Evolutionary conservation across 2,329 filamentous ascomycete species (phyloP).

Genomic region (Beauveria medogensis): DNA sequence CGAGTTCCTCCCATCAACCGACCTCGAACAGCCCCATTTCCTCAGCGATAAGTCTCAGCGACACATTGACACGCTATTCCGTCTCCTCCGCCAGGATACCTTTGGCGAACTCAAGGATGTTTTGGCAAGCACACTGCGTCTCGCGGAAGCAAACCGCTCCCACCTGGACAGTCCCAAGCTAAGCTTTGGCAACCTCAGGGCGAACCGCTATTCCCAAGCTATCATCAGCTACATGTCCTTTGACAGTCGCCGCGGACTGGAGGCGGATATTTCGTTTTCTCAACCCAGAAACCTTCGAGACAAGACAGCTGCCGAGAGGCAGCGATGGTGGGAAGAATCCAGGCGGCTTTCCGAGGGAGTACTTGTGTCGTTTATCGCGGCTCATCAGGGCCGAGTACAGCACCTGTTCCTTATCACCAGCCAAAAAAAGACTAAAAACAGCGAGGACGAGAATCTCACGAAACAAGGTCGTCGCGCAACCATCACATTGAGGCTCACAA

Average conservation of each 20-base stretch:
- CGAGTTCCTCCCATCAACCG: constrained; percentile 8
- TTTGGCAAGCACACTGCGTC: background rate
- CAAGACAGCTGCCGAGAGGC: background rate
- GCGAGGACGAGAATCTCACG: background rate
- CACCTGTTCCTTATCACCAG: constrained; percentile 3
- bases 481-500: background rate
- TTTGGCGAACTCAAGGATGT: constrained; percentile 8
- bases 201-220: background rate
- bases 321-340: constrained; percentile 4
- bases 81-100: constrained; percentile 3
- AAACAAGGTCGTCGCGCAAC: background rate
- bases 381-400: background rate
- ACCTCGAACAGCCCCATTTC: constrained; percentile 6
- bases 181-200: constrained; percentile 1
- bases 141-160: background rate
- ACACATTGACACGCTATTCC: constrained; percentile 6
- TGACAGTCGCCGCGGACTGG: background rate
- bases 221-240: background rate
- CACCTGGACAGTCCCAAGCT: background rate
- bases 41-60: background rate
- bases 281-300: background rate
- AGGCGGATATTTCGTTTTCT: background rate
- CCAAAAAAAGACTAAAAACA: background rate
- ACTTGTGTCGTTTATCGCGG: constrained; percentile 1
- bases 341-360: constrained; percentile 3